Evolutionary conservation across 768 basidiomycete species (phyloP).

Genomic region (Lanmaoa pseudosensibilis): DNA sequence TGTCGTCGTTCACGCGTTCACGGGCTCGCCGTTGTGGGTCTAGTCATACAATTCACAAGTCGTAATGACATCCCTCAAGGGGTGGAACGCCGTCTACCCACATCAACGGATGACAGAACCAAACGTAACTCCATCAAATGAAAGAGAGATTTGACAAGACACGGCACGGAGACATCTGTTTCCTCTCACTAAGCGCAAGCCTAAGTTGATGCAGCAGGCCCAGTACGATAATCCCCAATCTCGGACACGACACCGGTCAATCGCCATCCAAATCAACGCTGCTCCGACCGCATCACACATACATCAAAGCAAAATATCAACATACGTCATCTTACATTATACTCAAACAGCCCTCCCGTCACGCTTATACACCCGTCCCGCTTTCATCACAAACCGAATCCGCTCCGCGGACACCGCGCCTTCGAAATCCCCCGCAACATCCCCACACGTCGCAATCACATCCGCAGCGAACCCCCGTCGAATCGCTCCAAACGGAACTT

Average conservation of each 20-base stretch:
- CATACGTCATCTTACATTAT: no score
- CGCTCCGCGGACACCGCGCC: slow-evolving; percentile 46
- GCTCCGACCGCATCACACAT: no score
- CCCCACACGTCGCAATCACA: slow-evolving; percentile 39
- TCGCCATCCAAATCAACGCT: background rate
- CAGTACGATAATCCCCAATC: background rate
- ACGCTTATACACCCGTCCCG: slow-evolving; percentile 46
- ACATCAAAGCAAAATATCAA: no score
- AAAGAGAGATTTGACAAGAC: background rate
- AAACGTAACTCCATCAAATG: background rate
- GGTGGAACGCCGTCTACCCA: background rate
- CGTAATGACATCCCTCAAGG: background rate
- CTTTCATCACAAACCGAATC: slow-evolving; percentile 61
- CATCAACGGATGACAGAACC: background rate
- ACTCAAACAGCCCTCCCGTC: slow-evolving; percentile 30
- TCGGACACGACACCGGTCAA: background rate
- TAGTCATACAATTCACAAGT: background rate
- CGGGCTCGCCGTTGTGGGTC: background rate
- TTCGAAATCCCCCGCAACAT: slow-evolving; percentile 40
- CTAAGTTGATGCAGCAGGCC: no score
- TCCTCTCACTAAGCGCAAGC: no score
- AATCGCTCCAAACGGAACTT: slow-evolving; percentile 55
- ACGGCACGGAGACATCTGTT: background rate
- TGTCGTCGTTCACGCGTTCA: slow-evolving; percentile 25
- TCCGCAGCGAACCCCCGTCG: slow-evolving; percentile 57